Evolutionary conservation across 2,329 filamentous ascomycete species (phyloP).

Genomic region (Colletotrichum sp.): DNA sequence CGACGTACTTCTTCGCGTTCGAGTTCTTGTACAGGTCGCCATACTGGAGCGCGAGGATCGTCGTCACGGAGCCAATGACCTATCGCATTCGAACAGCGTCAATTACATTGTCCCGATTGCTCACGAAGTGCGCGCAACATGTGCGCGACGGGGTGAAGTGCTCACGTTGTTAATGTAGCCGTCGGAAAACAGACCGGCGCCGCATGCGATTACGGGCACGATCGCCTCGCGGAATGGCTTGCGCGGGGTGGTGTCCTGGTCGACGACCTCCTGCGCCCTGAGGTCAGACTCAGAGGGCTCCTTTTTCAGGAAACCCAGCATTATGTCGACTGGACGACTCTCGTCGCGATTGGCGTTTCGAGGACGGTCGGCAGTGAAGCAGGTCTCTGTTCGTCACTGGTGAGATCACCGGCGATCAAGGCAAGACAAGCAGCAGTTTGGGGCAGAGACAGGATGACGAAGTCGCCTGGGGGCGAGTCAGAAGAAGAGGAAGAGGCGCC

Average conservation of each 20-base stretch:
- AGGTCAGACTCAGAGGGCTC: neutral
- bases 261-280: neutral
- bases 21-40: slow-evolving; percentile 71
- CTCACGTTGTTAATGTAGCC: slow-evolving; percentile 87
- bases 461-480: neutral
- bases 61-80: slow-evolving; percentile 89
- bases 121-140: accelerated
- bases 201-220: slow-evolving; percentile 82
- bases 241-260: neutral
- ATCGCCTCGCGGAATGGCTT: slow-evolving; percentile 14
- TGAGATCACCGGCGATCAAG: neutral
- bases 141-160: neutral
- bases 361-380: neutral
- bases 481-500: neutral
- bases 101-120: neutral
- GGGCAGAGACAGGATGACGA: neutral
- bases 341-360: neutral
- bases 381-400: neutral
- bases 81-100: slow-evolving; percentile 30
- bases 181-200: slow-evolving; percentile 88
- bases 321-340: neutral
- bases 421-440: neutral
- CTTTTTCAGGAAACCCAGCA: neutral
- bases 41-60: slow-evolving; percentile 74
- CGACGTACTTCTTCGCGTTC: slow-evolving; percentile 73